Evolutionary conservation across 805 yeast genomes (phyloP).

Genomic region (Metschnikowia colocasiae): DNA sequence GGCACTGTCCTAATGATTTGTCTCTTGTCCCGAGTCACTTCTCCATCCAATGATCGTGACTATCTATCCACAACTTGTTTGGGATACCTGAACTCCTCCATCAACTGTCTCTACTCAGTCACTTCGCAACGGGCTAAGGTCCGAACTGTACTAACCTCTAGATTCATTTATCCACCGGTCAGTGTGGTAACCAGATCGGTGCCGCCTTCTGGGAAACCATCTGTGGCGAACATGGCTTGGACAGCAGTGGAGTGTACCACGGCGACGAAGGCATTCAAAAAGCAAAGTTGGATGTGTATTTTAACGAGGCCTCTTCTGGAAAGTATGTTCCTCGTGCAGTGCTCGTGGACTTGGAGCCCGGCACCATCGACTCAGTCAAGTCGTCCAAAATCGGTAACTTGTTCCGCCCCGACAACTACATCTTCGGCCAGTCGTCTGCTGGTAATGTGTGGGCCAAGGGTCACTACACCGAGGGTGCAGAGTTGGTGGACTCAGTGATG

Average conservation of each 20-base stretch:
- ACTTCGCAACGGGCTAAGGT: not conserved
- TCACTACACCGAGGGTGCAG: slow-evolving; percentile 95
- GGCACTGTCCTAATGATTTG: too few relatives aligned
- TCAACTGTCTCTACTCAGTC: not conserved
- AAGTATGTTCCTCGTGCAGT: slow-evolving; percentile 94
- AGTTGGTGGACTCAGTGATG: slow-evolving; percentile 82
- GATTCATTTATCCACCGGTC: slow-evolving; percentile 97
- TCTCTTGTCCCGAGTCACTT: too few relatives aligned
- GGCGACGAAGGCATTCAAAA: slow-evolving; percentile 42
- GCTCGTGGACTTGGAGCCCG: slow-evolving; percentile 90
- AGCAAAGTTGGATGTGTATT: slow-evolving; percentile 72
- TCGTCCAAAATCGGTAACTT: slow-evolving; percentile 77
- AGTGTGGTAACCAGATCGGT: slow-evolving; percentile 98
- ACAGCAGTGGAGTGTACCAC: slow-evolving; percentile 67
- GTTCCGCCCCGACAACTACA: slow-evolving; percentile 89
- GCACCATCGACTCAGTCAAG: slow-evolving; percentile 83
- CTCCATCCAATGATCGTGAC: too few relatives aligned
- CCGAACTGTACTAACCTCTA: slow-evolving; percentile 24
- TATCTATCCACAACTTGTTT: too few relatives aligned
- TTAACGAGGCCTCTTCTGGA: slow-evolving; percentile 80
- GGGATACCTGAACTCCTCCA: not conserved
- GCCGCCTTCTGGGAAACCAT: slow-evolving; percentile 93
- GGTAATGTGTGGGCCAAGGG: slow-evolving; percentile 98
- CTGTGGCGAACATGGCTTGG: slow-evolving; percentile 84
- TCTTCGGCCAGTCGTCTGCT: slow-evolving; percentile 87